A percentile compares a stretch with the other conserved stretches of the same genome.
Evolutionary conservation across 2,329 filamentous ascomycete genomes (phyloP).

Genomic region (Gliomastix tumulicola): DNA sequence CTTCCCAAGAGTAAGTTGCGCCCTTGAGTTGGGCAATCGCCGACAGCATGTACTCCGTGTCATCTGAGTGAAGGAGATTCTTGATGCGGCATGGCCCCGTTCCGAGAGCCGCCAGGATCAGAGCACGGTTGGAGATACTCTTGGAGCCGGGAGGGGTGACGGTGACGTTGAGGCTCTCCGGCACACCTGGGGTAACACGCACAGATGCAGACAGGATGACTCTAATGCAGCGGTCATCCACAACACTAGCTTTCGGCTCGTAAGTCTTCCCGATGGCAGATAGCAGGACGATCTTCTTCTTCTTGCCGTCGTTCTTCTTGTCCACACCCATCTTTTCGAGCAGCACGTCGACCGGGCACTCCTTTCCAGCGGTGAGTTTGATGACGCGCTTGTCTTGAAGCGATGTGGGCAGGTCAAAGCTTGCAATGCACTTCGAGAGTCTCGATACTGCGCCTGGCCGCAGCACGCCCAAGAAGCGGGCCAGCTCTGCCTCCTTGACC

Average conservation of each 20-base stretch:
- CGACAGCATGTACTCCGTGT: slow-evolving; percentile 94
- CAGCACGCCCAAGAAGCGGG: slow-evolving; percentile 79
- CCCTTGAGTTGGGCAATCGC: slow-evolving; percentile 81
- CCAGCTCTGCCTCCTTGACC: slow-evolving; percentile 94
- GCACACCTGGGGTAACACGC: slow-evolving; percentile 65
- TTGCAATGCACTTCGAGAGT: slow-evolving; percentile 87
- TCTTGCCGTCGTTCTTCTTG: slow-evolving; percentile 94
- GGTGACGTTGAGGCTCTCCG: slow-evolving; percentile 56
- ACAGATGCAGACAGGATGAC: slow-evolving; percentile 77
- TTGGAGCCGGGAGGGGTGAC: slow-evolving; percentile 93
- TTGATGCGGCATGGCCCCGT: slow-evolving; percentile 79
- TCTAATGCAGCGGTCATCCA: slow-evolving; percentile 79
- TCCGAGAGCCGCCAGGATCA: slow-evolving; percentile 88
- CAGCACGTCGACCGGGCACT: slow-evolving; percentile 78
- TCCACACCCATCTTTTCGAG: slow-evolving; percentile 94
- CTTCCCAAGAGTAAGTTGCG: slow-evolving; percentile 87
- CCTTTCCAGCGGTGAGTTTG: slow-evolving; percentile 77
- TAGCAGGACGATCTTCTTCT: slow-evolving; percentile 93
- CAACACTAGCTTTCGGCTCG: slow-evolving; percentile 81
- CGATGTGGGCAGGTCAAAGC: slow-evolving; percentile 83
- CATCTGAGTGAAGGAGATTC: slow-evolving; percentile 92
- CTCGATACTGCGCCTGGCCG: slow-evolving; percentile 83
- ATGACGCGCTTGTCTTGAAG: slow-evolving; percentile 76
- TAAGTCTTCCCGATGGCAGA: slow-evolving; percentile 83
- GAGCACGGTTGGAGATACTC: slow-evolving; percentile 91